phyloP scores from a whole-genome alignment of 2,329 filamentous ascomycete species.

The Ascochyta viciae-villosae region DNA sequence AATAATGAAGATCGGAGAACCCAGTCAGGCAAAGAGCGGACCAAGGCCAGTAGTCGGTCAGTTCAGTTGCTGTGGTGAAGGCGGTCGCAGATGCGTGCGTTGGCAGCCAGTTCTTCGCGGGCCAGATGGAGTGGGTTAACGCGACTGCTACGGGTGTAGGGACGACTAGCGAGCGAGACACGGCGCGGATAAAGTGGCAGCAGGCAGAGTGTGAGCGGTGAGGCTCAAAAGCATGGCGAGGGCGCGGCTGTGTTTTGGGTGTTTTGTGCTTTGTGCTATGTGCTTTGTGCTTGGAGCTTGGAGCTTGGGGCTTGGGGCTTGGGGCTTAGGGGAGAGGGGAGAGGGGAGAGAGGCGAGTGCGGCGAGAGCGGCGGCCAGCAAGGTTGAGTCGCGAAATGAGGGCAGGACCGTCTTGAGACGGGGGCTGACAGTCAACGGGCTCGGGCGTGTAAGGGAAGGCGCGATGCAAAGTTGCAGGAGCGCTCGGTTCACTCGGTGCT shows the following conservation, averaged over 20 bases:
- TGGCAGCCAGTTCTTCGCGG: slow-evolving; percentile 38
- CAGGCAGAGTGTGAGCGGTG: slow-evolving; percentile 23
- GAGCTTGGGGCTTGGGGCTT: no score
- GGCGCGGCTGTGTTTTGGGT: slow-evolving; percentile 17
- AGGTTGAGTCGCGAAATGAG: slow-evolving; percentile 33
- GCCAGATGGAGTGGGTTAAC: slow-evolving; percentile 26
- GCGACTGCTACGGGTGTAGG: slow-evolving; percentile 5
- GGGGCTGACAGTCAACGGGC: slow-evolving; percentile 35
- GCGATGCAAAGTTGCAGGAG: slow-evolving; percentile 27
- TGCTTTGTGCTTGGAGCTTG: slow-evolving; percentile 17
- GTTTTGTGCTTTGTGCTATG: slow-evolving; percentile 23
- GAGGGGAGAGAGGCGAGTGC: no score
- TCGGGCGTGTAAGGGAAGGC: slow-evolving; percentile 33
- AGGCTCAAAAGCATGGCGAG: slow-evolving; percentile 29
- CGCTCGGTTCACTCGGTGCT: slow-evolving; percentile 27
- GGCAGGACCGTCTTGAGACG: slow-evolving; percentile 27
- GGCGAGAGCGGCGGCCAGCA: no score
- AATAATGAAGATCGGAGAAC: slow-evolving; percentile 44
- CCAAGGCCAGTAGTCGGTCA: slow-evolving; percentile 43
- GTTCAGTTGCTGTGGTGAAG: slow-evolving; percentile 50
- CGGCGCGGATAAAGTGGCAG: slow-evolving; percentile 19
- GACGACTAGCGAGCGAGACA: slow-evolving; percentile 22
- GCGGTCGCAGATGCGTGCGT: slow-evolving; percentile 48
- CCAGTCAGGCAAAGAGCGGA: slow-evolving; percentile 39
- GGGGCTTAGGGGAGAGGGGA: no score